Percentiles rank a stretch among this genome's conserved stretches.
Conservation (phyloP, 1,284 basidiomycete species). For the Ustilago sp. region DNA sequence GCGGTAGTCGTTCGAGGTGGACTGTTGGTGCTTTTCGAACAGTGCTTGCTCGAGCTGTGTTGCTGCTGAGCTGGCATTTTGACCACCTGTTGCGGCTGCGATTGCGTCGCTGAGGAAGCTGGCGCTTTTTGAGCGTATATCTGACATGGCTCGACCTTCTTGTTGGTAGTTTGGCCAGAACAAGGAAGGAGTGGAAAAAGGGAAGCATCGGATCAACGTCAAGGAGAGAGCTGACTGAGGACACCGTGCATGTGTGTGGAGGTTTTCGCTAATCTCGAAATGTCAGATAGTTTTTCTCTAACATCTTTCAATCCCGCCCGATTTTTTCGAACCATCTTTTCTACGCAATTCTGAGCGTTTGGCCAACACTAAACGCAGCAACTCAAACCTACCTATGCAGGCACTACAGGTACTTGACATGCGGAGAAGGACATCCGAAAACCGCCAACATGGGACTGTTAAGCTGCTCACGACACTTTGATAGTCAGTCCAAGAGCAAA, state of each 20-base stretch:
- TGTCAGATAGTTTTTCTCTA: no score
- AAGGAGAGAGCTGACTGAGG: conserved; percentile 28
- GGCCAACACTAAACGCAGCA: no score
- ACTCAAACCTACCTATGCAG: background rate
- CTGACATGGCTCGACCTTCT: conserved; percentile 22
- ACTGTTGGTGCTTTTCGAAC: conserved; percentile 28
- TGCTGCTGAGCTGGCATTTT: conserved; percentile 23
- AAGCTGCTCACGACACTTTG: no score
- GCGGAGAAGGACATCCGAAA: background rate
- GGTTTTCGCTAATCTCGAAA: background rate
- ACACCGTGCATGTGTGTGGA: conserved; percentile 27
- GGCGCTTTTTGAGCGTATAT: conserved; percentile 38
- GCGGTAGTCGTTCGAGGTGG: conserved; percentile 47
- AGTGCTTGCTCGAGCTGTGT: conserved; percentile 41
- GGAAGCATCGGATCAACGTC: background rate
- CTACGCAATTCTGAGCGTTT: background rate
- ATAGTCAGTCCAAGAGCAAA: no score
- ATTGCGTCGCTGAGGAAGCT: conserved; percentile 43
- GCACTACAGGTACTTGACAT: background rate
- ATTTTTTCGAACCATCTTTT: background rate
- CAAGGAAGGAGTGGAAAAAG: background rate
- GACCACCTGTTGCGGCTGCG: conserved; percentile 20
- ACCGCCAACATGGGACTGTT: background rate
- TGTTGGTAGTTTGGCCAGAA: background rate
- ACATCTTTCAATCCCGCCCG: no score